Evolutionary conservation across 129 eudicot species (phyloP), one percentile per base, ranked within the genome.

Genomic region (Cynara cardunculus): DNA sequence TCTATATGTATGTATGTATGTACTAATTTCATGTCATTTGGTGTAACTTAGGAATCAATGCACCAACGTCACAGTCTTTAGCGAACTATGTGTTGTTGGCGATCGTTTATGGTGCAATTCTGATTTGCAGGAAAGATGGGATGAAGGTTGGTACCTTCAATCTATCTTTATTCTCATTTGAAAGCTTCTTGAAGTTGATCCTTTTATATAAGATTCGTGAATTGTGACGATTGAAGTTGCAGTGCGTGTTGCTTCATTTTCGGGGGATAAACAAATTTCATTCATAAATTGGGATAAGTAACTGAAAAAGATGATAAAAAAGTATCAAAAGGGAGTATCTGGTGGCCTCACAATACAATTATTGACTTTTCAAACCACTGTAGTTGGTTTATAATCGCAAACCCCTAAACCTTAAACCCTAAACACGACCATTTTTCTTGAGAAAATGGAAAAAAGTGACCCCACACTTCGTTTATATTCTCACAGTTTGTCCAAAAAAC

Each of bases 21-120:
- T 25, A 27, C 70, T 82, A 4, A 79, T 74, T 6, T 82, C n/a
- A 56, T 80, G 69, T 24, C 12, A 14, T 31, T 62, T 71, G 76
- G 32, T 81, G 25, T 21, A 65, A 65, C 37, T 69, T 81, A 94
- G 98, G 98, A 67, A 87, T 94, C 34, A 94, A 94, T 88, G 98
- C 93, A 80, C 98, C 98, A 83, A 94, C 98, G 11, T 88, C 97
- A 2, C 97, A 94, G 85, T 94, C 98, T 56, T 86, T 94, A 78
- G 79, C 90, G 25, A 94, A 94, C 83, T 94, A 94, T 64, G 88
- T 91, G 69, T 77, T 94, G 49, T 81, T 94, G 86, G 98, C 96
- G 22, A 64, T 94, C 2, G 77, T 90, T 31, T 94, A 91, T 83
- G 98, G 98, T 39, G 25, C 85, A 75, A 80, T 87, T 83, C 39